These are phyloP conservation scores for Sugiyamaella pinicola DNA, from an alignment of 1,139 yeast genomes.

Conservation along the genomic window DNA sequence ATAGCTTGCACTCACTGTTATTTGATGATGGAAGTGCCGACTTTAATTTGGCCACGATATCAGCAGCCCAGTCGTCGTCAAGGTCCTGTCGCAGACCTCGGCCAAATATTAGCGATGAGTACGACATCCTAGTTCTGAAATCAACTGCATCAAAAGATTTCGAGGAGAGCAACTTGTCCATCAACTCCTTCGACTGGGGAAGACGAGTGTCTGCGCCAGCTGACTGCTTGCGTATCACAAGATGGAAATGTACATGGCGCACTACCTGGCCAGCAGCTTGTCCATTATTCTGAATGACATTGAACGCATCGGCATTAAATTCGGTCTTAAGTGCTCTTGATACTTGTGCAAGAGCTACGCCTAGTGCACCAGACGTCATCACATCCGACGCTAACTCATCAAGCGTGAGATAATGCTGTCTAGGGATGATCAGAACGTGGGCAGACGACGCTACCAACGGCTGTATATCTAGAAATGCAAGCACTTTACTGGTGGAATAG, in stretches of 20 bases:
- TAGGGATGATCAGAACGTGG: constrained; percentile 79
- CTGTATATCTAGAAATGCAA: constrained; percentile 77
- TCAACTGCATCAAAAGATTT: constrained; percentile 17
- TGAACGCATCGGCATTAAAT: constrained; percentile 74
- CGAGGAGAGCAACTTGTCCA: constrained; percentile 7
- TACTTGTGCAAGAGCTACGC: constrained; percentile 65
- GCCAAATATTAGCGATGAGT: constrained; percentile 37
- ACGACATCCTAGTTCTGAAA: constrained; percentile 27
- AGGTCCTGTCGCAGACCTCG: constrained; percentile 39
- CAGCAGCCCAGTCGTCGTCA: constrained; percentile 33
- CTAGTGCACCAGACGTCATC: constrained; percentile 68
- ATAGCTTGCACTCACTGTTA: neutral
- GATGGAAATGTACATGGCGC: constrained; percentile 87
- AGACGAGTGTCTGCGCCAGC: constrained; percentile 5
- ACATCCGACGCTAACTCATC: constrained; percentile 76
- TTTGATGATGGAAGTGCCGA: neutral
- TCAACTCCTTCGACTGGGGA: neutral
- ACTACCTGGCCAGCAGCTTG: constrained; percentile 84
- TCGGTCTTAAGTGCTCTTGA: constrained; percentile 53
- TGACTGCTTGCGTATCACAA: constrained; percentile 34
- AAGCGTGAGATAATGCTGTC: constrained; percentile 76
- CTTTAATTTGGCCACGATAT: constrained; percentile 26
- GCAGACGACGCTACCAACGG: constrained; percentile 65
- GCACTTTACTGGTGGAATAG: constrained; percentile 34
- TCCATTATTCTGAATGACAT: constrained; percentile 84